Evolutionary conservation across 352 stramenopile species (phyloP), one percentile per base, ranked within the genome.

Genomic region (Phytophthora sp.): DNA sequence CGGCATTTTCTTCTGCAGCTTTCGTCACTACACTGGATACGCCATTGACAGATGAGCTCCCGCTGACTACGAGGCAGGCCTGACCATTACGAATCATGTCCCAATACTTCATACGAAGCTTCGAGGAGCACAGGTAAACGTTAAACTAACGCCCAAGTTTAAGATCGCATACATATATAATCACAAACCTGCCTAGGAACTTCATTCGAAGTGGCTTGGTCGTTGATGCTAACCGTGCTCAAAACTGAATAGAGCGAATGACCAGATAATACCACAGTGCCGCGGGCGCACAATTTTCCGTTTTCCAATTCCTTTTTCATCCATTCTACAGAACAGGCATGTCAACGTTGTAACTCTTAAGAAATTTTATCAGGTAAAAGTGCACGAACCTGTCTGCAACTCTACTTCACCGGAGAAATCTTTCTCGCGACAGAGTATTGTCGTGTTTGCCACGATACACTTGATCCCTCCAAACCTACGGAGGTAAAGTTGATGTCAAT

Each of bases 261-360:
- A 5, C 77, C 81, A 32, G 66, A 74, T 27, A 94, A 62, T 17
- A 95, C 70, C 5, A 84, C 73, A 0, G 82, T 91, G 17, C 85
- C 82, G 37, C 79, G 77, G 39, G 83, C 82, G 51, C 84, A 93
- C 5, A 95, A 43, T 52, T 91, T 88, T n/a, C 83, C 87, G 32
- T 95, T 87, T 13, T 93, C 84, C 11, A 95, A 45, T 45, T 94
- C 87, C 45, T 87, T 88, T 34, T 61, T 66, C 17, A 94, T 66
- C 87, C 87, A 95, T 7, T 79, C 87, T 95, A 48, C 21, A 37
- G 35, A 20, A 39, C 10, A n/a, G 32, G 32, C 4, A 39, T 39
- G 17, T 13, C 32, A 39, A 39, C 13, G 30, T 13, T n/a, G n/a
- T 13, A 35, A 35, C 9, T 35, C 8, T 10, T 5, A 13, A 39